A percentile compares a stretch with the other conserved stretches of the same genome.
Conservation (phyloP, 805 yeast species). For the Teunomyces kruisii region DNA sequence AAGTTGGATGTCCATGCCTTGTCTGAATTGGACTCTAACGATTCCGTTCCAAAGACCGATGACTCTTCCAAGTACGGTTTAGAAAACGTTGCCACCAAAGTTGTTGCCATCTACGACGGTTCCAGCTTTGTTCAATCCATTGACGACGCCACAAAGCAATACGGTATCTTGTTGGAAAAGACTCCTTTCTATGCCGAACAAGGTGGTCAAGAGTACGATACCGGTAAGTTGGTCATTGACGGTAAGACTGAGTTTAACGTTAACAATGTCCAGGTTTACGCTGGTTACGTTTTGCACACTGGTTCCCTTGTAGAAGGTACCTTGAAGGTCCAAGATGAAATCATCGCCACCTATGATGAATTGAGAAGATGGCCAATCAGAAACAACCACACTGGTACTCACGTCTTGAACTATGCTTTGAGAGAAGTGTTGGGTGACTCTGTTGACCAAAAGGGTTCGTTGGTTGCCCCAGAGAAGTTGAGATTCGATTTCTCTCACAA, state of each 20-base stretch:
- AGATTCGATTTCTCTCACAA: slow-evolving; percentile 96
- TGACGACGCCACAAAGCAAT: slow-evolving; percentile 43
- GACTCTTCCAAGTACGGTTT: slow-evolving; percentile 76
- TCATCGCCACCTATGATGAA: slow-evolving; percentile 88
- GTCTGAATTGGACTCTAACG: slow-evolving; percentile 62
- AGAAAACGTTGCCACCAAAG: slow-evolving; percentile 65
- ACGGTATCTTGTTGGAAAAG: slow-evolving; percentile 81
- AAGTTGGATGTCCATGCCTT: slow-evolving; percentile 91
- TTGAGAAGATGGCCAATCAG: slow-evolving; percentile 94
- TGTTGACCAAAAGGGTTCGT: slow-evolving; percentile 94
- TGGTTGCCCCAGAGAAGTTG: slow-evolving; percentile 92
- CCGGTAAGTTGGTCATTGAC: slow-evolving; percentile 89
- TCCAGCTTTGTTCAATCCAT: slow-evolving; percentile 54
- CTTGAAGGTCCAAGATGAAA: slow-evolving; percentile 62
- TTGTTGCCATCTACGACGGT: slow-evolving; percentile 73
- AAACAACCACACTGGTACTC: slow-evolving; percentile 98
- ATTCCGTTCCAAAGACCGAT: slow-evolving; percentile 71
- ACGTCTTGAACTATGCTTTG: slow-evolving; percentile 84
- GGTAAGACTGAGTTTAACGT: slow-evolving; percentile 87
- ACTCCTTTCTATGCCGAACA: slow-evolving; percentile 98
- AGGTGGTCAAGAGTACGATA: slow-evolving; percentile 98
- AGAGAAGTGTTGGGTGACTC: slow-evolving; percentile 83
- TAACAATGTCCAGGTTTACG: slow-evolving; percentile 87
- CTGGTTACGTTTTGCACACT: slow-evolving; percentile 94
- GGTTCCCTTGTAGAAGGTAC: slow-evolving; percentile 81